Evolutionary conservation across 2,329 filamentous ascomycete species (phyloP).

Genomic region (Blumeriella jaapii): DNA sequence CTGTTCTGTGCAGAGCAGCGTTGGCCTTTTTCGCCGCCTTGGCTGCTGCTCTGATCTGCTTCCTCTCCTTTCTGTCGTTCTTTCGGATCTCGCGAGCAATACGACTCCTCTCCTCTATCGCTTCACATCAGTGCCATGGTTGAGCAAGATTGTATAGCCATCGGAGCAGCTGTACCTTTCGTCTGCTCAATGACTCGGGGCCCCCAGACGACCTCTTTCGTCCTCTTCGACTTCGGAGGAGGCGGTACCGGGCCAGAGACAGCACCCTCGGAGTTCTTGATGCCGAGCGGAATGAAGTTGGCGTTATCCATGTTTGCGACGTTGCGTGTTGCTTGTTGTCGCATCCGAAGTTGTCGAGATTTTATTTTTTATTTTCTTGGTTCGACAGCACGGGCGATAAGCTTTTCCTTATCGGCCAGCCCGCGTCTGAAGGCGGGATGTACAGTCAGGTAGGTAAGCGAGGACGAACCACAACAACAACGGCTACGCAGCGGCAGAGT

Average conservation of each 20-base stretch:
- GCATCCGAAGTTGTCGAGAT: not conserved
- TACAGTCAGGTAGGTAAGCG: no score
- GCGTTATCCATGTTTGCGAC: constrained; percentile 6
- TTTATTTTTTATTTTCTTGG: no score
- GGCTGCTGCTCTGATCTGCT: constrained; percentile 21
- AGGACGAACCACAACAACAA: no score
- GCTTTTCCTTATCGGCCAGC: no score
- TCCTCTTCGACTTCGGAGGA: not conserved
- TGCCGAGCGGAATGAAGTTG: constrained; percentile 12
- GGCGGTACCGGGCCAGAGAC: no score
- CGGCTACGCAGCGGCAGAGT: not conserved
- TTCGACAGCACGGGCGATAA: no score
- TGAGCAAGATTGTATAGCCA: no score
- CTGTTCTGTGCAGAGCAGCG: constrained; percentile 16
- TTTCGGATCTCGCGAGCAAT: constrained; percentile 17
- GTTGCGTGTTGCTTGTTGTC: not conserved
- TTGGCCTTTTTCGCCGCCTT: constrained; percentile 21
- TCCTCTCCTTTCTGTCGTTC: constrained; percentile 20
- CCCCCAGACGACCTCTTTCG: not conserved
- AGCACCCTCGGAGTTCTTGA: not conserved
- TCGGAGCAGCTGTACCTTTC: constrained; percentile 5
- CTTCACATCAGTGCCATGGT: no score
- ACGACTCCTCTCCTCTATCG: constrained; percentile 18
- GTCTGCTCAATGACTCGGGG: constrained; percentile 8
- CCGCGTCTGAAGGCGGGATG: no score